phyloP scores from a whole-genome alignment of 2,329 filamentous ascomycete species.

The Ustilaginoidea virens region DNA sequence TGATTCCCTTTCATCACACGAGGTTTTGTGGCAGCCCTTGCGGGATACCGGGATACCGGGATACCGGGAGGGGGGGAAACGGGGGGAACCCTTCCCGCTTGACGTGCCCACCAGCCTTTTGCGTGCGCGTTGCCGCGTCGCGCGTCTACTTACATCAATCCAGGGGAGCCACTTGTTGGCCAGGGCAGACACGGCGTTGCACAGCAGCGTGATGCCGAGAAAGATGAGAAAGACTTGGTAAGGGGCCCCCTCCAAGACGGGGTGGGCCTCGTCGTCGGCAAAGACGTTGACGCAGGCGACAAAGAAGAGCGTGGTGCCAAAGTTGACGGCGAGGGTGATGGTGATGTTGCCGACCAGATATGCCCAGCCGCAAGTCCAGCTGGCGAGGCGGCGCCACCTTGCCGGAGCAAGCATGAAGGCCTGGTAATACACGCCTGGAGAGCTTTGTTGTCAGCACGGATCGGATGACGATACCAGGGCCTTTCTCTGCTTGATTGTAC shows the following conservation, averaged over 20 bases:
- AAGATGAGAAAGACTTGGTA: slow-evolving; percentile 63
- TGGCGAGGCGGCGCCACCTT: slow-evolving; percentile 44
- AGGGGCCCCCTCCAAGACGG: slow-evolving; percentile 28
- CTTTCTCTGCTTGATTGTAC: too few relatives aligned
- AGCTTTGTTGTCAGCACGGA: too few relatives aligned
- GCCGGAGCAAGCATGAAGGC: slow-evolving; percentile 57
- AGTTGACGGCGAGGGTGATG: slow-evolving; percentile 72
- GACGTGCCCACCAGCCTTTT: too few relatives aligned
- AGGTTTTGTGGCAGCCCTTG: background rate
- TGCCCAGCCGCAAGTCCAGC: slow-evolving; percentile 62
- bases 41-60: too few relatives aligned
- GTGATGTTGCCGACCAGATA: slow-evolving; percentile 70
- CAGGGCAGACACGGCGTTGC: slow-evolving; percentile 49
- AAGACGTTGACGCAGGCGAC: slow-evolving; percentile 42
- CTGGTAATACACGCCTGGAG: slow-evolving; percentile 53
- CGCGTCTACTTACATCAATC: slow-evolving; percentile 44
- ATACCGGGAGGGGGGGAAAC: too few relatives aligned
- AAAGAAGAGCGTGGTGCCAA: slow-evolving; percentile 55
- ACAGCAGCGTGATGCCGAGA: slow-evolving; percentile 48
- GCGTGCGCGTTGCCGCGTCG: too few relatives aligned
- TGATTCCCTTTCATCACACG: too few relatives aligned
- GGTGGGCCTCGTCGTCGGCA: slow-evolving; percentile 24
- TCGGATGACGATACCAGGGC: background rate
- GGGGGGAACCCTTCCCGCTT: too few relatives aligned
- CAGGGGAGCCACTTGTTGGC: slow-evolving; percentile 51